A percentile compares a stretch with the other conserved stretches of the same genome.
These are phyloP conservation scores for Globisporangium emineosum DNA, from an alignment of 352 stramenopile species.

Conservation along the genomic window DNA sequence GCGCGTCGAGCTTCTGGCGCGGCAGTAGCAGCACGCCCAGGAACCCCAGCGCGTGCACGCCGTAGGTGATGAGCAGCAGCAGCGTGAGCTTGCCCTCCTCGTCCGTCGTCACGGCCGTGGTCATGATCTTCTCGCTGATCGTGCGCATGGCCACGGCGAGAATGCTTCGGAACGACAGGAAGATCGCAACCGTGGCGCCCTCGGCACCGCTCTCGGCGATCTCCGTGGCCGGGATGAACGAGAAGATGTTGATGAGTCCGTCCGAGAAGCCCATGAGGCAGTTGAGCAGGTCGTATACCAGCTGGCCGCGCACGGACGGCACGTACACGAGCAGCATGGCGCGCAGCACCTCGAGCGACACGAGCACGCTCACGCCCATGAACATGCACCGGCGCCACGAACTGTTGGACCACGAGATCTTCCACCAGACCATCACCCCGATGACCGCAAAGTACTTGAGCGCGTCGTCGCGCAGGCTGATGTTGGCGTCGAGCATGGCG, in stretches of 20 bases:
- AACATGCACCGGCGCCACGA: conserved; percentile 30
- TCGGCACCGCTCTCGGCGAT: conserved; percentile 73
- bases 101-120: conserved; percentile 1
- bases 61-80: conserved; percentile 51
- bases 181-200: conserved; percentile 62
- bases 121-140: conserved; percentile 34
- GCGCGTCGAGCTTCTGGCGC: conserved; percentile 42
- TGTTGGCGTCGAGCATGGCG: conserved; percentile 10
- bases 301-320: conserved; percentile 19
- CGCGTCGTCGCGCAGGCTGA: conserved; percentile 28
- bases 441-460: conserved; percentile 48
- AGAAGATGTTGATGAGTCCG: conserved; percentile 69
- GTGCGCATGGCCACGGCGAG: conserved; percentile 25
- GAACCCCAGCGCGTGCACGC: conserved; percentile 49
- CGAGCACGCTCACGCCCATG: conserved; percentile 33
- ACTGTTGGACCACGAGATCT: conserved; percentile 38
- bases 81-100: conserved; percentile 23
- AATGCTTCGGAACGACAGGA: conserved; percentile 19
- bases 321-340: conserved; percentile 30
- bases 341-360: conserved; percentile 48
- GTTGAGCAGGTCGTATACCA: conserved; percentile 48
- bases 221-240: conserved; percentile 43
- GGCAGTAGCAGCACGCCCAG: conserved; percentile 40
- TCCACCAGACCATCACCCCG: conserved; percentile 52
- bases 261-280: conserved; percentile 56